Evolutionary conservation across 495 filamentous ascomycete genomes (phyloP), one percentile per base, ranked within the genome.

Genomic region (Cercophora newfieldiana): DNA sequence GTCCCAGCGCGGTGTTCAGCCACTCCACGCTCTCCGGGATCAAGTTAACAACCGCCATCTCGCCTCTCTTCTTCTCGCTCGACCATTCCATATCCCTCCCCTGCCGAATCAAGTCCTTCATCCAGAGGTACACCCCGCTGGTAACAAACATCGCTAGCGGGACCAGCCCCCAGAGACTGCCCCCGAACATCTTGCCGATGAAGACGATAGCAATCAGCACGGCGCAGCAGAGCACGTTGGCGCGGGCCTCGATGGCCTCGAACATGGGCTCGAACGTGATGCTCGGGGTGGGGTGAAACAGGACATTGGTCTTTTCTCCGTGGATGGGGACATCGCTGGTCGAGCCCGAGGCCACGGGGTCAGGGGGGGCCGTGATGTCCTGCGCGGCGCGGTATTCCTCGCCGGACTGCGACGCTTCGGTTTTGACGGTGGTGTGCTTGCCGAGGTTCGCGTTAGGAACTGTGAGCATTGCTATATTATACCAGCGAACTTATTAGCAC

Each of bases 291-390:
- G 95, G 94, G 72, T 97, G 93, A 77, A 97, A 97, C 28, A 98
- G 87, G 31, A 98, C 88, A 68, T 97, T 97, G 1, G 94, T 98
- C 83, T 92, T 96, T 71, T 97, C 94, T 62, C 93, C 93, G 74
- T 91, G 93, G 69, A 98, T 96, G 18, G 94, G 94, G 7, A 98
- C 92, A 76, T 98, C 94, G 8, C 90, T 91, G 1, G 94, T 97
- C 30, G 89, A 85, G 14, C 91, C 89, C 61, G 87, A 80, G 10
- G 86, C 88, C 25, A 97, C 77, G 6, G 94, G 94, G 69, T 96
- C 94, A 0, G 93, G 94, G 6, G 94, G 94, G 1, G 94, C 90
- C 3, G 94, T 97, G 62, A 95, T 79, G 72, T 98, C 94, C 75
- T 97, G 94, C 7, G 86, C 91, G 60, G 89, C 69, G 66, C 88